Evolutionary conservation across 495 filamentous ascomycete genomes (phyloP), one percentile per base, ranked within the genome.

Genomic region (Annulohypoxylon bovei): DNA sequence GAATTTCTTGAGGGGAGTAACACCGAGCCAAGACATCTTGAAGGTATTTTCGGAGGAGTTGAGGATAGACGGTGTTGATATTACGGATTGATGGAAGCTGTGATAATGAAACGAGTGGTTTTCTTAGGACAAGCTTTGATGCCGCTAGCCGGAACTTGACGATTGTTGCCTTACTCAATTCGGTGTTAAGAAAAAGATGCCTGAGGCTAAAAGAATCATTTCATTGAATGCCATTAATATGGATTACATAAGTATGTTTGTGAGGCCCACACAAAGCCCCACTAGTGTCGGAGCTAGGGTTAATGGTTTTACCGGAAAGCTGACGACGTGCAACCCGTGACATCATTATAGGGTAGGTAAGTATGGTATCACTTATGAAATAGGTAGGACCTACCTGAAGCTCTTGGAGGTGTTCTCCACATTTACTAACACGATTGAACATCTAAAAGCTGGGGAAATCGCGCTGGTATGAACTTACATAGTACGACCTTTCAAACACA

Each of bases 1-100:
- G 85, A 94, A 98, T 87, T 97, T 97, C 89, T 96, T 97, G 77
- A 85, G 76, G 37, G 85, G 83, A 62, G 76, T 57, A 44, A 82
- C 75, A 61, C 89, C 89, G 79, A 97, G 86, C 81, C 92, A 84
- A 83, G 88, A 86, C 92, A 94, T 93, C 68, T 77, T 90, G 84
- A 75, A 76, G 80, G 79, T 60, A 70, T 67, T 62, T 64, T 62
- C 54, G 76, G 55, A 52, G 47, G 58, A 54, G 66, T 67, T 63
- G 68, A 23, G 52, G 18, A 49, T 69, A 61, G 46, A 69, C 52
- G 68, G 60, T 64, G 72, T 75, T 63, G 69, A 59, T 49, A 62
- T 63, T 53, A 57, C 67, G 53, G 68, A 65, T 65, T 68, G 60
- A 57, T 69, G 42, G 64, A 73, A 68, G 68, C 65, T 65, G 59